These are phyloP conservation scores for Pleurotus giganteus DNA, from an alignment of 768 basidiomycete species.

Conservation along the genomic window DNA sequence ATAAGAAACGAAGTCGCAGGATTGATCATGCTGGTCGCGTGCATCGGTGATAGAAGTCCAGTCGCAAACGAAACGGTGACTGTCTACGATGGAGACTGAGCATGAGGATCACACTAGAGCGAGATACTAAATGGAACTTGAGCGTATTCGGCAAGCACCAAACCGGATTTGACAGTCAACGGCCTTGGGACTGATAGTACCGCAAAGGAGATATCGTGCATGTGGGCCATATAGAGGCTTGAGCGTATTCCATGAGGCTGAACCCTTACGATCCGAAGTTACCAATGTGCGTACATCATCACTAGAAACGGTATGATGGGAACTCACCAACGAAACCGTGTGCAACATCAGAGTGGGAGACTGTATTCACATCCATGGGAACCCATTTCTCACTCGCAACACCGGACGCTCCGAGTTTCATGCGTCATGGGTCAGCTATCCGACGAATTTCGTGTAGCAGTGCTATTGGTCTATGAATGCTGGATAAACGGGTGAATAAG, in stretches of 20 bases:
- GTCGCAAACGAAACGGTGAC: background rate
- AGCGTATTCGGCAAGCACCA: background rate
- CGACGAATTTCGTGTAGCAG: too few species aligned
- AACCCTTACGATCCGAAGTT: background rate
- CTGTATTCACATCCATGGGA: too few species aligned
- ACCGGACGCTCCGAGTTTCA: too few species aligned
- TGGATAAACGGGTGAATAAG: too few species aligned
- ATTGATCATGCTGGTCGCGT: background rate
- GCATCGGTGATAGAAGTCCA: background rate
- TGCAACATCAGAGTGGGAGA: background rate
- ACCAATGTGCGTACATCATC: background rate
- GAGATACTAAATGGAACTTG: background rate
- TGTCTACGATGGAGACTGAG: background rate
- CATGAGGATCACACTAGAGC: background rate
- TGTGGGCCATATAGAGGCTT: background rate
- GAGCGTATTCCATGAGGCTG: constrained; percentile 3
- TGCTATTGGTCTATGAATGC: too few species aligned
- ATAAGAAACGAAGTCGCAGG: constrained; percentile 4
- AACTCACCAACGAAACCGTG: background rate
- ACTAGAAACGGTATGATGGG: background rate
- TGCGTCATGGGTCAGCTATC: too few species aligned
- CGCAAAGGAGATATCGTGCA: background rate
- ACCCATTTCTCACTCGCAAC: too few species aligned
- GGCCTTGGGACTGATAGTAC: background rate
- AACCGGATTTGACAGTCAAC: background rate